Base-by-base conservation (phyloP, 2,329 filamentous ascomycete genomes). In the Orbilia ellipsospora region DNA sequence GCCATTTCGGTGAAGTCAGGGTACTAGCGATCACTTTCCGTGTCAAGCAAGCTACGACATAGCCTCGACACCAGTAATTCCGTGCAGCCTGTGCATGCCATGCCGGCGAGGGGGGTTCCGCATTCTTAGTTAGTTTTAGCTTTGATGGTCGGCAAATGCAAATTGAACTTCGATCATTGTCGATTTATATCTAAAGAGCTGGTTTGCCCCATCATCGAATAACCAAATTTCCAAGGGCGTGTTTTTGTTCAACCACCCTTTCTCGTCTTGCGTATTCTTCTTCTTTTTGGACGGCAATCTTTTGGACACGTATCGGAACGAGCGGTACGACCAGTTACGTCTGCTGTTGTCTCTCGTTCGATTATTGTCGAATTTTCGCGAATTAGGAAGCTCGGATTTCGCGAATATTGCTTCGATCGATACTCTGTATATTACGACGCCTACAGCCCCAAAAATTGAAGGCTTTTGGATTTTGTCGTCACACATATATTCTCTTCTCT, bases 1-100 rank as follows among this genome's bases (percentile, higher is more conserved):
- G 44, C 44, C 16, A 18, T 48, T 23, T 48, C 44, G 44, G 28
- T 42, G 57, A 51, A 52, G 51, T 28, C 44, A 50, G 50, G 54
- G 57, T 63, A 56, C 26, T 20, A 59, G 15, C 42, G 57, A 74
- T 56, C 70, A 74, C 70, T 74, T 74, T 74, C 70, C 70, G 26
- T 74, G 54, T 66, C 28, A 48, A 74, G 63, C 28, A 40, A 74
- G 70, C 50, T 62, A n/a, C n/a, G n/a, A n/a, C n/a, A n/a, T n/a
- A n/a, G 28, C 42, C 57, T 44, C 50, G 62, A 45, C n/a, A 48
- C 62, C 61, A 73, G 61, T 55, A 59, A 65, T 66, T 52, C 62
- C 51, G 36, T 42, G 44, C 67, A 40, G 54, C n/a, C 12, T 59
- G 60, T 57, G 50, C 52, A 15, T 42, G 6, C 20, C 52, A 15